Conservation (phyloP, 192 early-diverging fungal species). For the Thamnidium elegans region DNA sequence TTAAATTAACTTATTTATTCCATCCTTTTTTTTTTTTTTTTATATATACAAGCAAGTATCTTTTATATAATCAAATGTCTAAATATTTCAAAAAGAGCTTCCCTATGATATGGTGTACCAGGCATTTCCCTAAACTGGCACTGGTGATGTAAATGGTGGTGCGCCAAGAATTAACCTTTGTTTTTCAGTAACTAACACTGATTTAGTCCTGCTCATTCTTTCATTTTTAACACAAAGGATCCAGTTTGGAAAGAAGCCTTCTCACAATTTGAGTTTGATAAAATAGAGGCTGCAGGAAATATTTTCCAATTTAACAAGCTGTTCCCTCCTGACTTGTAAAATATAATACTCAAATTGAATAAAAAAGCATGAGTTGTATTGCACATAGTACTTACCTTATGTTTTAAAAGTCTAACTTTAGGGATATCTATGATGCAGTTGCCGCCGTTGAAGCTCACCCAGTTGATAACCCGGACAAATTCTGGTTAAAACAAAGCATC, state of each 20-base stretch:
- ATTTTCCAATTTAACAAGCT: neutral
- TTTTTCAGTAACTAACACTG: neutral
- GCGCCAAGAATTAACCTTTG: too few relatives aligned
- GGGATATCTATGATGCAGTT: neutral
- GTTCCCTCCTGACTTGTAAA: neutral
- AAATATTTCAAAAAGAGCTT: too few relatives aligned
- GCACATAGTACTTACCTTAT: neutral
- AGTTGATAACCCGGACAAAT: neutral
- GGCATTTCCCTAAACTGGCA: too few relatives aligned
- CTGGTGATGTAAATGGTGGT: too few relatives aligned
- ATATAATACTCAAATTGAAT: neutral
- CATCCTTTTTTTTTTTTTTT: too few relatives aligned
- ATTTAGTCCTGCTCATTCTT: neutral
- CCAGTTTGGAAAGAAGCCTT: neutral
- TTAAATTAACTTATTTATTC: too few relatives aligned
- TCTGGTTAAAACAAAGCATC: neutral
- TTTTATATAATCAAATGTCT: too few relatives aligned
- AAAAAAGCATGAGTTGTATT: conserved; percentile 1
- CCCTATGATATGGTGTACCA: too few relatives aligned
- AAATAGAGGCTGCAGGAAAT: neutral
- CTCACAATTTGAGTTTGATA: neutral
- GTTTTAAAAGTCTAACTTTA: neutral
- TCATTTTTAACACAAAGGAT: neutral
- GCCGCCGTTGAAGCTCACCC: neutral
- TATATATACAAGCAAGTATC: too few relatives aligned